phyloP scores from a whole-genome alignment of 176 grass and related monocot species.

The Zizania latifolia region DNA sequence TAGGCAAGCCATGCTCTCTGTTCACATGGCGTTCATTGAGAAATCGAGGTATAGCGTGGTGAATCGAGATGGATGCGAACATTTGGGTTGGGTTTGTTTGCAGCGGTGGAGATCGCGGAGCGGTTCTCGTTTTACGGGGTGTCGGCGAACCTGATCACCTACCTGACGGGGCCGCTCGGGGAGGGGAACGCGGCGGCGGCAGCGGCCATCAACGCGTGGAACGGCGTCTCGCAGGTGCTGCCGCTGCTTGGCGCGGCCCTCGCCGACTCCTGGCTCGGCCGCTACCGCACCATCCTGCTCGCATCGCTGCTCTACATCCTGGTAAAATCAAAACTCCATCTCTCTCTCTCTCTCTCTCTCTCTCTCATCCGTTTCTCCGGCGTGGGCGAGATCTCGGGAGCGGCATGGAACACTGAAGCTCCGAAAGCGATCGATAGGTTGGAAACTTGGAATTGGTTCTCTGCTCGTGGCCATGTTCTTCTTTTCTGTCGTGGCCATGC shows the following conservation, averaged over 20 bases:
- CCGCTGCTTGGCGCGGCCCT: constrained; percentile 44
- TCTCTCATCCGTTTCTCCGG: background rate
- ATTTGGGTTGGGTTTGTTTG: background rate
- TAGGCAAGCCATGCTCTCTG: constrained; percentile 25
- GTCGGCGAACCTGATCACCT: constrained; percentile 46
- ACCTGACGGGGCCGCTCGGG: constrained; percentile 48
- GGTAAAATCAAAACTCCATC: background rate
- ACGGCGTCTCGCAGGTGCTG: constrained; percentile 40
- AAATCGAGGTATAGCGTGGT: too few species aligned
- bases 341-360: background rate
- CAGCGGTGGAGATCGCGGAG: constrained; percentile 57
- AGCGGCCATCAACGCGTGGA: constrained; percentile 42
- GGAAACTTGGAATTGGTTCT: too few species aligned
- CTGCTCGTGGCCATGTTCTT: too few species aligned
- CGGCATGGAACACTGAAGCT: too few species aligned
- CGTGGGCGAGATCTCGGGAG: background rate
- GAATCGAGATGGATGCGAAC: too few species aligned
- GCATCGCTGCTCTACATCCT: constrained; percentile 40
- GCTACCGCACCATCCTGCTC: constrained; percentile 34
- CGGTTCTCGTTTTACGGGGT: constrained; percentile 42
- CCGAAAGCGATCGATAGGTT: too few species aligned
- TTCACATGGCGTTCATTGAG: background rate
- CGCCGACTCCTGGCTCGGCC: constrained; percentile 41
- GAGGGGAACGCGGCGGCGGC: constrained; percentile 39
- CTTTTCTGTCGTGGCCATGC: too few species aligned